Base-by-base conservation (phyloP, 305 asterid genomes). In the Stenogyne calaminthoides region DNA sequence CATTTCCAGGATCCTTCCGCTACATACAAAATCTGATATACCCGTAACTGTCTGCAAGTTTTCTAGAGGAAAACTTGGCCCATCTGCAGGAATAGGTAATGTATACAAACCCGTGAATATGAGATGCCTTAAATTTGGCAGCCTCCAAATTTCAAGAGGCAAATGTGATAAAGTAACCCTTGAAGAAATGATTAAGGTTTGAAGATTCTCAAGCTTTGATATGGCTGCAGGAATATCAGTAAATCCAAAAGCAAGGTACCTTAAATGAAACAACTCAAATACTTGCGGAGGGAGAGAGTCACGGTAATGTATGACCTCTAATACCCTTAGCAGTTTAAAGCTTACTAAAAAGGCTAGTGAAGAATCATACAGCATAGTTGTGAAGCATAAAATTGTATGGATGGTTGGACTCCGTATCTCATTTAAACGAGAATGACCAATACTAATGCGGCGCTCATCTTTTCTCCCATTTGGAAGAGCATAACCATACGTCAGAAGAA, bases 231-330 rank as follows among this genome's bases (percentile, higher is more conserved):
- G 63, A 20, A 69, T 16, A 14, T 2, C 6, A 1, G 9, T 7
- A n/a, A 32, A 5, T 32, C 18, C 15, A 8, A 55, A 3, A 69
- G 64, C 74, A 40, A 70, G 29, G 37, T 56, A 70, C 22, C 57
- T 70, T 15, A 70, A 40, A 40, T 57, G 67, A 40, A 39, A 22
- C 9, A 70, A 6, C 11, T 57, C 32, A 27, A 40, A 70, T n/a
- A 57, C 1, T 40, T 57, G 4, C 58, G 74, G 6, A 69, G 20
- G 57, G 22, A 51, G 16, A 19, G 57, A 5, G 3, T 32, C 36
- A 32, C 36, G 36, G 7, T 32, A 32, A 32, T 32, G 0, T 32
- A 32, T 32, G 36, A 32, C 36, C 6, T 32, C 36, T 5, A 32
- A 32, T 32, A 32, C 36, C 36, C 36, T 1, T 4, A 32, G 36